Base-by-base conservation (phyloP, 192 early-diverging fungal species). In the Linnemannia exigua region DNA sequence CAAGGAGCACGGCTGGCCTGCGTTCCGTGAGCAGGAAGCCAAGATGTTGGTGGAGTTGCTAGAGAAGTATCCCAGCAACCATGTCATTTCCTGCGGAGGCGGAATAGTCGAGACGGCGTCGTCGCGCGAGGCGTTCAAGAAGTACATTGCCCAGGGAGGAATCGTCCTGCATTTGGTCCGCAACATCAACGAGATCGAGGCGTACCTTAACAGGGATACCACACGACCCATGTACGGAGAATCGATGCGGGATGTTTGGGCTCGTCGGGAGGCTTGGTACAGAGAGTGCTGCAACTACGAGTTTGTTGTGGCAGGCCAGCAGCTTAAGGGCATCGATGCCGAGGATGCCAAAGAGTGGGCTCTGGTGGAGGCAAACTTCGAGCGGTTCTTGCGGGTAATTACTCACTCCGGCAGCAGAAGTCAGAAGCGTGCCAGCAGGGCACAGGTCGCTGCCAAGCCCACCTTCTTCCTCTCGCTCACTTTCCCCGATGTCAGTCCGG, bases 391-490 rank as follows among this genome's bases (percentile, higher is more conserved):
- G 44, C 77, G 83, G 16, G 93, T 96, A 79, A 90, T 95, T 46
- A 90, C 91, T n/a, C 72, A 87, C 22, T 79, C 87, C 2, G 80
- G 88, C 8, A 70, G 84, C n/a, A 72, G 79, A 20, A n/a, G 33
- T 9, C 37, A 38, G 33, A 75, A 75, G 46, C 72, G 58, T 11
- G 20, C 70, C 8, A 73, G 19, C 48, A 44, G 54, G 70, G 72
- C 90, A 28, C 77, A 88, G 44, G 72, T 83, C 25, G 38, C 89
- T 31, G 85, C 86, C 73, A 84, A 75, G 50, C 89, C 89, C 41
- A 93, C 93, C 73, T 96, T 92, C 80, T 99, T 99, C 90, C 91
- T 99, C 3, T 98, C 97, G 5, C 89, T 98, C 74, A 99, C 97
- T 0, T 92, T 92, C 81, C 89, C 91, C 5, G 93, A 94, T 61